These are phyloP conservation scores for Cercophora newfieldiana DNA, from an alignment of 495 filamentous ascomycete genomes.

Conservation along the genomic window DNA sequence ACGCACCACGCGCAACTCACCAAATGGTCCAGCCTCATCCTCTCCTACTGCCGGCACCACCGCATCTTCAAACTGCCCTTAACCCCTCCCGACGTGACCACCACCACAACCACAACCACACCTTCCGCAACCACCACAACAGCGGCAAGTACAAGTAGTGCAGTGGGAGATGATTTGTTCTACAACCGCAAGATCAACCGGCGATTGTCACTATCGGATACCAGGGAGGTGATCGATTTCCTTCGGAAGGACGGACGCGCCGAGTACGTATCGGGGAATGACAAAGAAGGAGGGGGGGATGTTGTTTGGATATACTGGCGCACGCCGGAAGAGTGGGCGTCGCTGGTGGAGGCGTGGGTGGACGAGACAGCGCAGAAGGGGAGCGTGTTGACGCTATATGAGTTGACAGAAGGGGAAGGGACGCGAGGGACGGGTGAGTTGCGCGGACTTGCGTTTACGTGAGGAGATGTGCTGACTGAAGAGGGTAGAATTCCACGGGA, in stretches of 20 bases:
- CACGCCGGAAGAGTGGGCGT: conserved; percentile 52
- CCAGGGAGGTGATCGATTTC: conserved; percentile 67
- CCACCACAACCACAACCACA: not conserved
- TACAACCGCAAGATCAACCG: conserved; percentile 53
- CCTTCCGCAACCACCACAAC: not conserved
- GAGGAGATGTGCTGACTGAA: not conserved
- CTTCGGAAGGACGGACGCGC: conserved; percentile 69
- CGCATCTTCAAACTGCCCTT: conserved; percentile 70
- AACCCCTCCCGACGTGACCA: conserved; percentile 50
- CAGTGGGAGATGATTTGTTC: conserved; percentile 46
- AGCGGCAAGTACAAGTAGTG: not conserved
- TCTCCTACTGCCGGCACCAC: conserved; percentile 77
- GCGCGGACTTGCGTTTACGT: not conserved
- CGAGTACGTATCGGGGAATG: conserved; percentile 64
- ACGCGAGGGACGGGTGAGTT: conserved; percentile 40
- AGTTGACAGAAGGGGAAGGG: conserved; percentile 47
- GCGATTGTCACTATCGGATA: conserved; percentile 61
- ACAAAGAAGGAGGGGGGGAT: conserved; percentile 43
- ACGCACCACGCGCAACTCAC: conserved; percentile 75
- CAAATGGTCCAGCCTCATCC: conserved; percentile 85
- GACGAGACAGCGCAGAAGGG: conserved; percentile 50
- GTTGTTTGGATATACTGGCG: conserved; percentile 49
- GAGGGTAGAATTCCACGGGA: conserved; percentile 75
- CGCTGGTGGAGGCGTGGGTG: conserved; percentile 46
- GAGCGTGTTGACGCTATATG: conserved; percentile 50